Evolutionary conservation across 495 filamentous ascomycete species (phyloP), one percentile per base, ranked within the genome.

Genomic region (Viridothelium virens): DNA sequence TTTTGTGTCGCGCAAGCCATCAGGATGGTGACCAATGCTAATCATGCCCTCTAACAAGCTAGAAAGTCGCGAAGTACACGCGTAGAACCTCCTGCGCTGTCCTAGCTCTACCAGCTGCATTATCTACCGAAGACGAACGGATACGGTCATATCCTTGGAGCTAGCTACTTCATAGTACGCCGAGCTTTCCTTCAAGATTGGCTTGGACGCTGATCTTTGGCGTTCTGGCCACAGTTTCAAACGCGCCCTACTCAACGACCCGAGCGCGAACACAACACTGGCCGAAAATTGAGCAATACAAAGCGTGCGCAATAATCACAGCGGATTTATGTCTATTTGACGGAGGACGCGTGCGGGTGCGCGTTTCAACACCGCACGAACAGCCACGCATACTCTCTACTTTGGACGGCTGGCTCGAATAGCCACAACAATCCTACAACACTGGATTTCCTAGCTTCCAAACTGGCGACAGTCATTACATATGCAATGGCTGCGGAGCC

Each of bases 401-500:
- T 36, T 59, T 36, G 53, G 53, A 34, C 14, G 6, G 14, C 53
- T 36, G 25, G 53, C 25, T 25, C 53, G 18, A 59, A 59, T 31
- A 5, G 53, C 31, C 53, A 59, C 53, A 3, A 14, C n/a, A 59
- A 36, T 36, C 31, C 18, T 18, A 66, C 62, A 63, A 71, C 68
- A 59, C 70, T 72, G 74, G 74, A 70, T 47, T 73, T 65, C 64
- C 61, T 74, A 38, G 67, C 68, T 11, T 70, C 67, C 62, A 74
- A 72, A 50, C 66, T 76, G 71, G 72, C 72, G 71, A 71, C 69
- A 38, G 71, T 69, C 38, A 64, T 76, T 61, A 68, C 74, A 14
- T 71, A 67, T 59, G 74, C 72, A 34, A 76, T 76, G 74, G 74
- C 74, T 47, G 41, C 56, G 7, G 72, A 74, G 74, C 74, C 74